These are phyloP conservation scores for Nannochloropsis salina DNA, from an alignment of 108 stramenopile genomes.

Conservation along the genomic window DNA sequence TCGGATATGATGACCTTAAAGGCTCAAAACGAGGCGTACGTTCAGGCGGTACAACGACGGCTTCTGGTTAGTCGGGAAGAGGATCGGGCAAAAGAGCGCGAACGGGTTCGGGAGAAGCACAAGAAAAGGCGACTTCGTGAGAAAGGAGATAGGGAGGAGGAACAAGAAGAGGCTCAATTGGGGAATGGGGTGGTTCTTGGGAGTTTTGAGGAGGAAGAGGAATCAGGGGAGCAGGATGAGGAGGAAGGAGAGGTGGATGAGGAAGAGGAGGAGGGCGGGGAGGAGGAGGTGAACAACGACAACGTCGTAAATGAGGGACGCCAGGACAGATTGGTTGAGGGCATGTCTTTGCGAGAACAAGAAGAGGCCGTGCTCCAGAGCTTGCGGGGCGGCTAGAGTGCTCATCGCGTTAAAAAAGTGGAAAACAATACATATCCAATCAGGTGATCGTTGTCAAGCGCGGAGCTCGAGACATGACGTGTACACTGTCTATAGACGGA, in stretches of 20 bases:
- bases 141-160: constrained; percentile 24
- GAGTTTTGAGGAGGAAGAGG: neutral
- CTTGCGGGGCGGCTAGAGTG: neutral
- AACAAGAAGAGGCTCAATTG: constrained; percentile 22
- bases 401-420: neutral
- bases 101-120: constrained; percentile 46
- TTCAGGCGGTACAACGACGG: constrained; percentile 28
- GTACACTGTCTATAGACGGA: no score
- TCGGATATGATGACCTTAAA: neutral
- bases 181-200: neutral
- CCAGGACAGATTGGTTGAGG: neutral
- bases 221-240: neutral
- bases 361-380: neutral
- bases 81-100: constrained; percentile 33
- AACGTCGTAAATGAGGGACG: neutral
- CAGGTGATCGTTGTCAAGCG: no score
- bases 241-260: neutral
- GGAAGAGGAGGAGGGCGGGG: neutral
- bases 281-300: neutral
- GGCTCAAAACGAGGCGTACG: constrained; percentile 35
- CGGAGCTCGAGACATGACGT: no score
- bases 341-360: constrained; percentile 7
- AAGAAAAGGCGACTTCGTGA: constrained; percentile 36
- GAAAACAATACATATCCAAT: neutral
- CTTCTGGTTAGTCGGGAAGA: constrained; percentile 40